Evolutionary conservation across 495 filamentous ascomycete genomes (phyloP).

Genomic region (Chaetomium tenue): DNA sequence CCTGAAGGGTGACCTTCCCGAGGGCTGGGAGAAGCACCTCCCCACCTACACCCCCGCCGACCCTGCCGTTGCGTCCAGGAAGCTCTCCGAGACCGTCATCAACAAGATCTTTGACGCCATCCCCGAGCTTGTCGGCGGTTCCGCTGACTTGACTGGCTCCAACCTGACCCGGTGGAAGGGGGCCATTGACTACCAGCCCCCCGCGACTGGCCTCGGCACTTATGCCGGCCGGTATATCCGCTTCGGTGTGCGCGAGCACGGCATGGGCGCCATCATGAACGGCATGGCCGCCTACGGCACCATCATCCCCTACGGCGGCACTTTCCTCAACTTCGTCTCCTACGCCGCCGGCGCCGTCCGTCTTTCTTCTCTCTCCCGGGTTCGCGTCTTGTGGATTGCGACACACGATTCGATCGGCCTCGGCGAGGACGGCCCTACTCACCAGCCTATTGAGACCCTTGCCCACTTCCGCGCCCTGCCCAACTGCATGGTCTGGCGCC

Average conservation of each 20-base stretch:
- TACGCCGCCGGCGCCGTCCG: conserved; percentile 95
- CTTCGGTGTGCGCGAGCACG: conserved; percentile 96
- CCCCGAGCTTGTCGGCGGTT: conserved; percentile 92
- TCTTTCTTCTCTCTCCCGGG: conserved; percentile 86
- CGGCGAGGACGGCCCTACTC: conserved; percentile 96
- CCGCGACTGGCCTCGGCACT: conserved; percentile 76
- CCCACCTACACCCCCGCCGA: conserved; percentile 90
- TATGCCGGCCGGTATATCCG: conserved; percentile 91
- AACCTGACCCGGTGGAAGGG: conserved; percentile 99
- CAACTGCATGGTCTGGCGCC: conserved; percentile 99
- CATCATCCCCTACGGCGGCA: conserved; percentile 88
- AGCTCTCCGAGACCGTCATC: conserved; percentile 92
- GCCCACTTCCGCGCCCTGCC: conserved; percentile 98
- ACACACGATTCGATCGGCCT: conserved; percentile 99
- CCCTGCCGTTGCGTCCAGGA: conserved; percentile 81
- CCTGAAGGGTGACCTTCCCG: conserved; percentile 78
- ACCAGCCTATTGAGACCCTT: conserved; percentile 99
- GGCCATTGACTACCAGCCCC: conserved; percentile 96
- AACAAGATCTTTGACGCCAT: conserved; percentile 79
- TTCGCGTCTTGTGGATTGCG: conserved; percentile 91
- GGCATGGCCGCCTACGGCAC: conserved; percentile 94
- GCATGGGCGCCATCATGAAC: conserved; percentile 98
- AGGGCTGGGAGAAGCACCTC: conserved; percentile 94
- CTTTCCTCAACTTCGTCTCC: conserved; percentile 99
- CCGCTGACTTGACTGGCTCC: conserved; percentile 95